phyloP scores from a whole-genome alignment of 2,329 filamentous ascomycete species.

The Apiospora malaysiana region DNA sequence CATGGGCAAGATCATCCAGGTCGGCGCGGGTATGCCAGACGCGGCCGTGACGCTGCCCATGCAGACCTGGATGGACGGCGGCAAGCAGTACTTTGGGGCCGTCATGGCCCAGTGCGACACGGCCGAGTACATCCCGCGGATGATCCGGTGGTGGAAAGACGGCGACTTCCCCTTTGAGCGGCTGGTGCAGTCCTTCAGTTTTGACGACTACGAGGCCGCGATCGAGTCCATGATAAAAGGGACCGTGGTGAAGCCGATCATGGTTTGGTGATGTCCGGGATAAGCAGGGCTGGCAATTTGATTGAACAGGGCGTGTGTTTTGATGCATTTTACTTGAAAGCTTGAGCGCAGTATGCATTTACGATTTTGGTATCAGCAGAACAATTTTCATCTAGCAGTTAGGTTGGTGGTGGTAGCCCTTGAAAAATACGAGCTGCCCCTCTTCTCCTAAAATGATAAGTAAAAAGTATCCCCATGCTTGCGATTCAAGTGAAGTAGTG shows the following conservation, averaged over 20 bases:
- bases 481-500: neutral
- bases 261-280: conserved; percentile 26
- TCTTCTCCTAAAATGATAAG: no score
- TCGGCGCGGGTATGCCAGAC: conserved; percentile 53
- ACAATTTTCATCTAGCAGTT: no score
- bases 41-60: conserved; percentile 49
- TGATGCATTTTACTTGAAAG: neutral
- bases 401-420: no score
- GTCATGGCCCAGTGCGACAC: conserved; percentile 39
- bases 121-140: conserved; percentile 44
- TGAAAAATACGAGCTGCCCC: no score
- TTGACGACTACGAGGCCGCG: conserved; percentile 28
- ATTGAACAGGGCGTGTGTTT: neutral
- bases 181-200: conserved; percentile 28
- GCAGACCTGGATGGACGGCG: conserved; percentile 51
- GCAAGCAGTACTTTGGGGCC: conserved; percentile 54
- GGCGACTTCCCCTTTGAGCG: conserved; percentile 30
- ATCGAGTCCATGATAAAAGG: conserved; percentile 29
- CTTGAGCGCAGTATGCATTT: neutral
- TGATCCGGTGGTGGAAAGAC: conserved; percentile 31
- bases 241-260: conserved; percentile 29
- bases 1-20: conserved; percentile 55
- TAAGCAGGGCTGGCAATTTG: neutral
- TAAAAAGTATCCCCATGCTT: neutral
- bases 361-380: no score